phyloP scores from a whole-genome alignment of 1,139 yeast genomes.

The Yamadazyma songkhlaensis region DNA sequence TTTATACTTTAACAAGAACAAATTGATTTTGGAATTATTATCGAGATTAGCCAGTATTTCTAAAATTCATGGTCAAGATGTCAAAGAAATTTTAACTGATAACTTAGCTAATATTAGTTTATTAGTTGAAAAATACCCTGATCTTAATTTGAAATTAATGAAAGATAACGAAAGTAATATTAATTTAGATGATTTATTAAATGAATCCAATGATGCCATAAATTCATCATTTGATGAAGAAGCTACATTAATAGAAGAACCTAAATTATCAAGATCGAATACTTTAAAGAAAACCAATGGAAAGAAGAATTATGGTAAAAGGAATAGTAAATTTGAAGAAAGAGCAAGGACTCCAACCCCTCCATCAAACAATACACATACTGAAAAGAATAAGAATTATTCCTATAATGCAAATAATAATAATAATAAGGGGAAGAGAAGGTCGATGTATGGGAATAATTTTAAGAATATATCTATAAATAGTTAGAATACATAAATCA shows the following conservation, averaged over 20 bases:
- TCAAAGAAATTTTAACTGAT: constrained; percentile 33
- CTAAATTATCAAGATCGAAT: constrained; percentile 24
- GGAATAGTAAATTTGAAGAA: constrained; percentile 15
- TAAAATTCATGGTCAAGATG: constrained; percentile 48
- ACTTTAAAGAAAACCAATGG: constrained; percentile 22
- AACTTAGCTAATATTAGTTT: constrained; percentile 28
- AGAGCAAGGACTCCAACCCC: constrained; percentile 28
- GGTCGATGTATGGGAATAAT: constrained; percentile 16
- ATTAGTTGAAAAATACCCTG: constrained; percentile 36
- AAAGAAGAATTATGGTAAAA: constrained; percentile 14
- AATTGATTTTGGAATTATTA: constrained; percentile 43
- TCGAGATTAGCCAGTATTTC: constrained; percentile 44
- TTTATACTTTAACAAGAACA: constrained; percentile 47
- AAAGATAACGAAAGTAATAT: constrained; percentile 29
- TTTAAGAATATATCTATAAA: constrained; percentile 11
- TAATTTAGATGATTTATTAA: constrained; percentile 34
- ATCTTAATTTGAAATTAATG: constrained; percentile 22
- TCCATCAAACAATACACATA: constrained; percentile 15
- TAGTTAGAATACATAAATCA: constrained; percentile 5
- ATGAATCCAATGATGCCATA: constrained; percentile 33
- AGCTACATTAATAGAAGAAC: constrained; percentile 27
- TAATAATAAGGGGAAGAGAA: constrained; percentile 13
- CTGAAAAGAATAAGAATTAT: constrained; percentile 8
- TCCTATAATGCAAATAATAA: constrained; percentile 2
- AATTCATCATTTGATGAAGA: constrained; percentile 38